A percentile compares a stretch with the other conserved stretches of the same genome.
Evolutionary conservation across 1,284 basidiomycete genomes (phyloP).

Genomic region (Wolfiporia cocos): DNA sequence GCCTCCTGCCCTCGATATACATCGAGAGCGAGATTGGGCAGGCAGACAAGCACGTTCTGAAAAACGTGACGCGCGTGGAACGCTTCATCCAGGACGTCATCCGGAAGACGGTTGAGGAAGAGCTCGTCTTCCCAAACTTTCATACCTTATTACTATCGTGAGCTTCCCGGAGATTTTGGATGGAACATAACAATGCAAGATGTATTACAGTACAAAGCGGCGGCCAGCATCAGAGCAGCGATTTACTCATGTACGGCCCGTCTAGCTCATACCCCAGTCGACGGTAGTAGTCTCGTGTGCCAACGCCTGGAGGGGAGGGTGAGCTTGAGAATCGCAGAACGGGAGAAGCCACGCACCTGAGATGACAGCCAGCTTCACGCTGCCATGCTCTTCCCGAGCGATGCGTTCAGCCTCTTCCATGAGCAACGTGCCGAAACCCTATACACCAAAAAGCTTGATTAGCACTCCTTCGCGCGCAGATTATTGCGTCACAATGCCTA

Average conservation of each 20-base stretch:
- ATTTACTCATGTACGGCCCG: slow-evolving; percentile 96
- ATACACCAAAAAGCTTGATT: slow-evolving; percentile 6
- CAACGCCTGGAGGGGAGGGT: slow-evolving; percentile 62
- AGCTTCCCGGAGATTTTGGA: slow-evolving; percentile 24
- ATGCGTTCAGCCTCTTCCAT: slow-evolving; percentile 99
- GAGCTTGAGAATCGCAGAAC: slow-evolving; percentile 7
- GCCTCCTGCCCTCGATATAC: slow-evolving; percentile 84
- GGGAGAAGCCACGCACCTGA: slow-evolving; percentile 52
- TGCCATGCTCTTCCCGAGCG: slow-evolving; percentile 96
- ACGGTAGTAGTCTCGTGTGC: slow-evolving; percentile 92
- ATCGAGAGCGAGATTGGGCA: slow-evolving; percentile 98
- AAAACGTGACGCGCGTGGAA: slow-evolving; percentile 96
- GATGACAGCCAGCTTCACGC: slow-evolving; percentile 92
- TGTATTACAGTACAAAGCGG: slow-evolving; percentile 9
- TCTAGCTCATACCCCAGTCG: slow-evolving; percentile 92
- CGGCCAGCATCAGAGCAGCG: slow-evolving; percentile 31
- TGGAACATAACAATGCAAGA: neutral
- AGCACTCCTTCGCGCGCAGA: neutral
- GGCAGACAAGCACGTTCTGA: slow-evolving; percentile 90
- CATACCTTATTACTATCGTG: slow-evolving; percentile 77
- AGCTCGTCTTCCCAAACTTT: slow-evolving; percentile 92
- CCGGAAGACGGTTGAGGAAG: slow-evolving; percentile 90
- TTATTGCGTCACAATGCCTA: slow-evolving; percentile 20
- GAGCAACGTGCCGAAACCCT: slow-evolving; percentile 94
- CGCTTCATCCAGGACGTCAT: slow-evolving; percentile 94